These are phyloP conservation scores for Trypethelium eluteriae DNA, from an alignment of 495 filamentous ascomycete genomes.

Conservation along the genomic window DNA sequence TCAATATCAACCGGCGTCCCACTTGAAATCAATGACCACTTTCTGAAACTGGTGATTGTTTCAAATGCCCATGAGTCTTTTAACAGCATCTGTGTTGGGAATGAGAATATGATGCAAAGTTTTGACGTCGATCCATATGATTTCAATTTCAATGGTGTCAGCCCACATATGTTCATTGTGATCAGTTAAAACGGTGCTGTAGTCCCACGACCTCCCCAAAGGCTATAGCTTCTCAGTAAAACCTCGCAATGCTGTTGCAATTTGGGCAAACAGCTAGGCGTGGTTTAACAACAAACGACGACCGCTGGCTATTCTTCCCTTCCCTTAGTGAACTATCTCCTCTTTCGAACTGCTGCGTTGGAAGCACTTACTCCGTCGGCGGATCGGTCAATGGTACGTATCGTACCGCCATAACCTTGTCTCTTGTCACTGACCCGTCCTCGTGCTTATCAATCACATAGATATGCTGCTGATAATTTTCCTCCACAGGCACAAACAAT, in stretches of 20 bases:
- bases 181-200: no score
- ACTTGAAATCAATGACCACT: neutral
- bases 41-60: neutral
- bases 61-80: no score
- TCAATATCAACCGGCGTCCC: neutral
- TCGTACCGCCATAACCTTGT: slow-evolving; percentile 72
- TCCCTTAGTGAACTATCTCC: neutral
- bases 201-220: no score
- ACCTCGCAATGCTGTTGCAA: no score
- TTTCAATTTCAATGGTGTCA: neutral
- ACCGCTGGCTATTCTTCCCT: neutral
- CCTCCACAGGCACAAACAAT: slow-evolving; percentile 59
- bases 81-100: no score
- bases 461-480: slow-evolving; percentile 60
- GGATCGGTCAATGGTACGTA: slow-evolving; percentile 95
- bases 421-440: slow-evolving; percentile 63
- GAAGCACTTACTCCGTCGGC: slow-evolving; percentile 34
- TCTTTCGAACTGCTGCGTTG: neutral
- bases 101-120: no score
- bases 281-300: no score
- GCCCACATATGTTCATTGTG: neutral
- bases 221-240: no score
- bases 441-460: slow-evolving; percentile 85
- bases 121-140: no score
- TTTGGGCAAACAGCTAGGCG: no score